These are phyloP conservation scores for Hanseniaspora mollemarum DNA, from an alignment of 805 yeast species.

Conservation along the genomic window DNA sequence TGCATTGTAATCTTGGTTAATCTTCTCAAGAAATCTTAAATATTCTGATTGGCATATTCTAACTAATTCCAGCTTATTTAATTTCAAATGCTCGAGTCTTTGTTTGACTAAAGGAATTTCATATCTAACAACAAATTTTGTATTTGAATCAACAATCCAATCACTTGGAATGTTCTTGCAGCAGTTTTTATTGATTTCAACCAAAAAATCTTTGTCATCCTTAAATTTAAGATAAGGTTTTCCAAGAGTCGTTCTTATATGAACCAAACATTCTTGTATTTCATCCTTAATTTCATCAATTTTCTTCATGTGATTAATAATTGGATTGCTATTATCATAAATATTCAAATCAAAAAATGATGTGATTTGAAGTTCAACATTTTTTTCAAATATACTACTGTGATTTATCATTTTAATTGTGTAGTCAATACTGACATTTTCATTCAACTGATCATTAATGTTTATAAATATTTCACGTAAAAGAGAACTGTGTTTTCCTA, in stretches of 20 bases:
- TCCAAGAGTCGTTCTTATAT: conserved; percentile 37
- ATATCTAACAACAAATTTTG: conserved; percentile 59
- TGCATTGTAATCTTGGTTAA: conserved; percentile 31
- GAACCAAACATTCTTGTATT: conserved; percentile 43
- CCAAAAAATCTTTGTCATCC: conserved; percentile 55
- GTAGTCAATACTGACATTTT: not conserved
- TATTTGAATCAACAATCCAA: conserved; percentile 68
- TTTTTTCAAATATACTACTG: conserved; percentile 41
- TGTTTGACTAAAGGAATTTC: conserved; percentile 48
- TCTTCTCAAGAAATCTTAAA: conserved; percentile 28
- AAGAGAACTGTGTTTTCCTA: conserved; percentile 24
- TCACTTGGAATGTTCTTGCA: conserved; percentile 50
- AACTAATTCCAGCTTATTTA: conserved; percentile 43
- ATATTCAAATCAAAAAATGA: conserved; percentile 34
- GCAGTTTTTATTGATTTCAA: conserved; percentile 59
- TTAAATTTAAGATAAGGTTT: conserved; percentile 50
- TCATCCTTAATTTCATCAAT: conserved; percentile 37
- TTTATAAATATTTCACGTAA: conserved; percentile 27
- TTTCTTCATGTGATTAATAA: conserved; percentile 30
- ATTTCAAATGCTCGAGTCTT: conserved; percentile 45
- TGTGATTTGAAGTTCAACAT: conserved; percentile 36
- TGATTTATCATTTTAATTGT: conserved; percentile 41
- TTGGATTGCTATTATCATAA: conserved; percentile 33
- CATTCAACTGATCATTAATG: not conserved
- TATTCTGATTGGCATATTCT: conserved; percentile 25